Conservation (phyloP, 148 eudicot genomes). For the Vaccinium macrocarpon region DNA sequence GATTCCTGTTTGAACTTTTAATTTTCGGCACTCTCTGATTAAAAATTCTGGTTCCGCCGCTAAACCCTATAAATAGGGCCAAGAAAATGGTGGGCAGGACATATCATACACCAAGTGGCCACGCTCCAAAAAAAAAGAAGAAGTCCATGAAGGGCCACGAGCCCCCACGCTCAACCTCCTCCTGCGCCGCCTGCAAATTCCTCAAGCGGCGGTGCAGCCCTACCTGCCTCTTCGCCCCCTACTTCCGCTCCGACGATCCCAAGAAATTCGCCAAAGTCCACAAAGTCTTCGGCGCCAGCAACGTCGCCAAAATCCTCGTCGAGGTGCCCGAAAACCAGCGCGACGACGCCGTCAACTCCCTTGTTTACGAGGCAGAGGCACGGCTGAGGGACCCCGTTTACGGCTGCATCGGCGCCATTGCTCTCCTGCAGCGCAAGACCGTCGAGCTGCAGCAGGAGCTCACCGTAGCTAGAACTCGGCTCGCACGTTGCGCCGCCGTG, state of each 20-base stretch:
- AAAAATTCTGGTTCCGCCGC: too few species aligned
- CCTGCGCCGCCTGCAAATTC: constrained; percentile 91
- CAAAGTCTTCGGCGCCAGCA: constrained; percentile 90
- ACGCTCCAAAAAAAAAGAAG: not conserved
- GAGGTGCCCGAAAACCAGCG: constrained; percentile 66
- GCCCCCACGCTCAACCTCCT: constrained; percentile 58
- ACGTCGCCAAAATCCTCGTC: constrained; percentile 67
- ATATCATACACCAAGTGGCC: not conserved
- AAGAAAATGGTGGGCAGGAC: not conserved
- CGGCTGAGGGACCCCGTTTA: constrained; percentile 77
- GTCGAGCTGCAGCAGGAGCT: constrained; percentile 63
- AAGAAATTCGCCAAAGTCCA: constrained; percentile 76
- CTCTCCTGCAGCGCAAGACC: constrained; percentile 54
- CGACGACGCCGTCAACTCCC: constrained; percentile 65
- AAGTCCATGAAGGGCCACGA: constrained; percentile 42
- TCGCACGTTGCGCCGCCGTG: constrained; percentile 37
- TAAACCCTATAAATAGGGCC: not conserved
- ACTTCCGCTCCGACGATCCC: constrained; percentile 73
- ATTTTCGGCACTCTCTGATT: too few species aligned
- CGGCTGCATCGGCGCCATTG: constrained; percentile 81
- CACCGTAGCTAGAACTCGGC: constrained; percentile 45
- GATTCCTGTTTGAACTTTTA: too few species aligned
- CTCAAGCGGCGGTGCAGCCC: constrained; percentile 66
- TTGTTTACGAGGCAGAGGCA: constrained; percentile 79
- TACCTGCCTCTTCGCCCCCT: constrained; percentile 69